Percentiles rank a stretch among this genome's conserved stretches.
Conservation (phyloP, 768 basidiomycete species). For the Leccinum disarticulatum region DNA sequence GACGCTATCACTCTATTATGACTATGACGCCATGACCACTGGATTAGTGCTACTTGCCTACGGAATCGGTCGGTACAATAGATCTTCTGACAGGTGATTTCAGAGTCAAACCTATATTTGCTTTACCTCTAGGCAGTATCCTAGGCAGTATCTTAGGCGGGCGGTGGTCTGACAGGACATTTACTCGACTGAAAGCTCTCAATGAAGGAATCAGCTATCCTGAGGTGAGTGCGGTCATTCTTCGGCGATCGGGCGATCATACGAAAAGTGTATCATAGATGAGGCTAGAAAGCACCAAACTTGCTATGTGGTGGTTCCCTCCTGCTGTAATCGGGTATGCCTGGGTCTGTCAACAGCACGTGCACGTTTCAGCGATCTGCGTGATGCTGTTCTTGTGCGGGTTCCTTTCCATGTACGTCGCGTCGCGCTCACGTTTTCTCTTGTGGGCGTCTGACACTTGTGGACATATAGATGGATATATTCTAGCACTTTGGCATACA, state of each 20-base stretch:
- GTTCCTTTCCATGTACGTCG: constrained; percentile 67
- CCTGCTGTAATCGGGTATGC: constrained; percentile 66
- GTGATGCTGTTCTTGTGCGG: constrained; percentile 74
- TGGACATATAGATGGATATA: constrained; percentile 52
- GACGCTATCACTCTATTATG: constrained; percentile 63
- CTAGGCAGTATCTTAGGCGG: constrained; percentile 60
- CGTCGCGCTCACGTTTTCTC: constrained; percentile 20
- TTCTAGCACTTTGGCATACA: constrained; percentile 74
- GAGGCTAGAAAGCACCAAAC: constrained; percentile 66
- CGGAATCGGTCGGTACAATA: constrained; percentile 53
- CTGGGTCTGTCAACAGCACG: constrained; percentile 68
- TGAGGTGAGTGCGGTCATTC: constrained; percentile 48
- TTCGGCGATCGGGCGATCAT: neutral
- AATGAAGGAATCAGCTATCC: constrained; percentile 55
- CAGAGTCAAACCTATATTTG: neutral
- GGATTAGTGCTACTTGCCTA: constrained; percentile 78
- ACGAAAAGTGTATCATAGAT: constrained; percentile 43
- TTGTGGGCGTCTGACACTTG: neutral
- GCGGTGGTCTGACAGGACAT: constrained; percentile 54
- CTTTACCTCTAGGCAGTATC: constrained; percentile 40
- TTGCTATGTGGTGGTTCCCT: constrained; percentile 54
- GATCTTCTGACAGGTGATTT: neutral
- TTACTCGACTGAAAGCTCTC: constrained; percentile 43
- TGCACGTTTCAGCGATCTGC: constrained; percentile 69
- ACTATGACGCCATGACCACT: constrained; percentile 67